Percentiles rank a stretch among this genome's conserved stretches.
Evolutionary conservation across 768 basidiomycete species (phyloP).

Genomic region (Pleurotus citrinopileatus): DNA sequence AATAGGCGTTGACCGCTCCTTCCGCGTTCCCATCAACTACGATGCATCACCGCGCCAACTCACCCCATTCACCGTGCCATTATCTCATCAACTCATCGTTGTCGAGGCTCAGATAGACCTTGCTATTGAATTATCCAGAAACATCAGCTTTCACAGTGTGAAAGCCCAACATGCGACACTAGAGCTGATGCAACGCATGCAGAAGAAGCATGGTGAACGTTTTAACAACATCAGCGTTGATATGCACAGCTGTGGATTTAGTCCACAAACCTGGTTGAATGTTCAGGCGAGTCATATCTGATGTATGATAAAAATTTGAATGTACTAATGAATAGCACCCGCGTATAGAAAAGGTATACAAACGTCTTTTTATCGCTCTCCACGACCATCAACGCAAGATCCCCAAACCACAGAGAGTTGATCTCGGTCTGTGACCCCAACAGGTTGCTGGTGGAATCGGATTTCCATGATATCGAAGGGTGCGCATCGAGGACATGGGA

Average conservation of each 20-base stretch:
- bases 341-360: conserved; percentile 54
- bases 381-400: conserved; percentile 77
- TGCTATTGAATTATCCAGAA: conserved; percentile 76
- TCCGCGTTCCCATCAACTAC: conserved; percentile 66
- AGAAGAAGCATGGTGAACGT: conserved; percentile 47
- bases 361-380: conserved; percentile 91
- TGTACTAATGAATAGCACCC: background rate
- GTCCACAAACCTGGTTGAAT: conserved; percentile 67
- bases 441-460: conserved; percentile 85
- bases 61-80: conserved; percentile 75
- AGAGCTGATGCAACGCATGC: conserved; percentile 61
- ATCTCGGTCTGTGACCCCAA: conserved; percentile 60
- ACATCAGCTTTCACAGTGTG: conserved; percentile 87
- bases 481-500: conserved; percentile 69
- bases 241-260: conserved; percentile 88
- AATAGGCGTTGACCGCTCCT: conserved; percentile 84
- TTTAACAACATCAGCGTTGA: conserved; percentile 79
- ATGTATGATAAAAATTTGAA: background rate
- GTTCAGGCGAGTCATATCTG: conserved; percentile 79
- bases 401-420: conserved; percentile 57
- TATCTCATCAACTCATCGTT: conserved; percentile 79
- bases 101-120: conserved; percentile 81
- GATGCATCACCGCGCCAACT: conserved; percentile 48
- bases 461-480: conserved; percentile 65
- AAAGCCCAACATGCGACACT: conserved; percentile 68